phyloP scores from a whole-genome alignment of 2,329 filamentous ascomycete genomes.

The Ophiocordyceps camponoti-leonardi region DNA sequence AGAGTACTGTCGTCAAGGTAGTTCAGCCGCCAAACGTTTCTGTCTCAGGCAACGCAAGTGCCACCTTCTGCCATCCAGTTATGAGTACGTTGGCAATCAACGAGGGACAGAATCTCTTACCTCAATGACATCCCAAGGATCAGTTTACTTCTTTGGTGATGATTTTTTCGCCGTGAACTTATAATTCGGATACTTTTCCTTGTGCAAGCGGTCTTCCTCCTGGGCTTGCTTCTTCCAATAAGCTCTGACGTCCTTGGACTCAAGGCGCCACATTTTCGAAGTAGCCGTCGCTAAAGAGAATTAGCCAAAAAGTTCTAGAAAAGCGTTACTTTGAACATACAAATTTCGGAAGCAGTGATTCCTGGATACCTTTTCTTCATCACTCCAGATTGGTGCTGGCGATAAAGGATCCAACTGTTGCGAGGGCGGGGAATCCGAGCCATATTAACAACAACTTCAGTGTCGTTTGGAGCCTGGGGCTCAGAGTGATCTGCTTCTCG shows the following conservation, averaged over 20 bases:
- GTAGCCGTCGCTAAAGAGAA: constrained; percentile 9
- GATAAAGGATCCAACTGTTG: constrained; percentile 18
- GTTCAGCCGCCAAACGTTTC: background rate
- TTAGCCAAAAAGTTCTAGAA: background rate
- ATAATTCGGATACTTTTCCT: constrained; percentile 11
- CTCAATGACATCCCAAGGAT: background rate
- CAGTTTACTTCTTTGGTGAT: constrained; percentile 1
- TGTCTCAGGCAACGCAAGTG: background rate
- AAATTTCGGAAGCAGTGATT: constrained; percentile 12
- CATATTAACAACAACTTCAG: background rate
- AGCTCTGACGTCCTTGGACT: constrained; percentile 7
- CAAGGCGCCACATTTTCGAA: constrained; percentile 11
- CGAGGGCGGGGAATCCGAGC: constrained; percentile 11
- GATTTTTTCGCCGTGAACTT: constrained; percentile 8
- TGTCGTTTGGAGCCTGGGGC: background rate
- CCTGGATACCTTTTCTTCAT: constrained; percentile 8
- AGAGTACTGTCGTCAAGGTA: background rate
- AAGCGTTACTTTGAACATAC: constrained; percentile 7
- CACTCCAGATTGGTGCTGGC: constrained; percentile 10
- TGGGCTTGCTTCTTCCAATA: constrained; percentile 8
- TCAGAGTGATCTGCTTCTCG: constrained; percentile 3
- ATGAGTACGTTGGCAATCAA: no score
- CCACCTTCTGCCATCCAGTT: no score
- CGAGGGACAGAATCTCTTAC: background rate
- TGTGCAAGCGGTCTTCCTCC: constrained; percentile 11